phyloP scores from a whole-genome alignment of 495 filamentous ascomycete species.

The Ascobolus immersus region DNA sequence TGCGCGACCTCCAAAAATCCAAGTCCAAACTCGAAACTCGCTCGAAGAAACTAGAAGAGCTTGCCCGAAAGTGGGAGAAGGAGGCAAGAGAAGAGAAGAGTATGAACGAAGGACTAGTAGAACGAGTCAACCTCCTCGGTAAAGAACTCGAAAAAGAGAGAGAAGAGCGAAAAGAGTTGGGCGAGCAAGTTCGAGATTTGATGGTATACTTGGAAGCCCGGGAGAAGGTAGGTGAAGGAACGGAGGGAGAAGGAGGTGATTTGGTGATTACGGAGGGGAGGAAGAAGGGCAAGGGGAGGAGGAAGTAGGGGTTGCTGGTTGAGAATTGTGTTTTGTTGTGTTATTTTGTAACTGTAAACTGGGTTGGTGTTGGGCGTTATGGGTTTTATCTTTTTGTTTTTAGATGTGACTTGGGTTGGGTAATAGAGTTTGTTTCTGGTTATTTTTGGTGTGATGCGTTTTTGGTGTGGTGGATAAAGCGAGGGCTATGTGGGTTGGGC shows the following conservation, averaged over 20 bases:
- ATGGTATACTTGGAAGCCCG: constrained; percentile 66
- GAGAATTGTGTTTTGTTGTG: too few relatives aligned
- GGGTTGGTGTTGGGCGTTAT: too few relatives aligned
- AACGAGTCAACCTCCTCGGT: constrained; percentile 42
- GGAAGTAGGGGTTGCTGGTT: too few relatives aligned
- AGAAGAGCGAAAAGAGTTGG: constrained; percentile 33
- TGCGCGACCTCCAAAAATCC: constrained; percentile 40
- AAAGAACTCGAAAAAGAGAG: constrained; percentile 29
- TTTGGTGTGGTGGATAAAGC: too few relatives aligned
- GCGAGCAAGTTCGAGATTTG: constrained; percentile 74
- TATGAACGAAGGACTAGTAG: constrained; percentile 52
- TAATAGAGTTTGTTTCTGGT: too few relatives aligned
- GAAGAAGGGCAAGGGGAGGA: constrained; percentile 12
- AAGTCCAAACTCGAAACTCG: constrained; percentile 40
- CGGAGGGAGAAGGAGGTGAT: constrained; percentile 32
- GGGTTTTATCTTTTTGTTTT: too few relatives aligned
- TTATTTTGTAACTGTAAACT: too few relatives aligned
- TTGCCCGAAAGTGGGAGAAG: constrained; percentile 51
- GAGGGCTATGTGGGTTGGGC: too few relatives aligned
- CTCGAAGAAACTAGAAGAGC: constrained; percentile 41
- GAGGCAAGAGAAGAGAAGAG: constrained; percentile 71
- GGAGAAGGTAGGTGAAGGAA: constrained; percentile 59
- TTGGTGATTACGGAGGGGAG: constrained; percentile 18
- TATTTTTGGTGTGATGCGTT: too few relatives aligned
- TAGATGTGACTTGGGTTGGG: too few relatives aligned